phyloP scores from a whole-genome alignment of 306 rosid genomes.

The Adenanthera pavonina region DNA sequence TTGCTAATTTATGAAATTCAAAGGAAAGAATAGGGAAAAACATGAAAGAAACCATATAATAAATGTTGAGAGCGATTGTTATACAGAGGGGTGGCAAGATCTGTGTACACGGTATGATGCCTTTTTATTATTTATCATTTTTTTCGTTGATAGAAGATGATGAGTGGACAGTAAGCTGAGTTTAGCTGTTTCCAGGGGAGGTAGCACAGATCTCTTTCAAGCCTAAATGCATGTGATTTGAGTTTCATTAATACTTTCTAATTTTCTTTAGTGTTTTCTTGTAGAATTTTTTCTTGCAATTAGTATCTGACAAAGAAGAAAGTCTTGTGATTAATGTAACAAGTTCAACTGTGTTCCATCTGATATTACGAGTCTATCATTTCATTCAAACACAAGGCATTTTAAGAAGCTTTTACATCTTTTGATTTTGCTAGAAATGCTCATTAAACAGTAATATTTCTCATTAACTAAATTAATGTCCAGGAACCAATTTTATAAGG shows the following conservation, averaged over 20 bases:
- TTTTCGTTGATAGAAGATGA: background rate
- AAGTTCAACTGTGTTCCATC: background rate
- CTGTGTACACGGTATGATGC: background rate
- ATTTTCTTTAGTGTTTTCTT: background rate
- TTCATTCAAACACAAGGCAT: background rate
- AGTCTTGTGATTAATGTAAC: background rate
- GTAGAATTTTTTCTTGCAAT: background rate
- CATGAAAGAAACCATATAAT: no score
- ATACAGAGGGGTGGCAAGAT: background rate
- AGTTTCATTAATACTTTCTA: background rate
- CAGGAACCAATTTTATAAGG: background rate
- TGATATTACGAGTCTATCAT: background rate
- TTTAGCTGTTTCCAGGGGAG: background rate
- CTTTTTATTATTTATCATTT: background rate
- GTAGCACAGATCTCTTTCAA: background rate
- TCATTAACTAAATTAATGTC: background rate
- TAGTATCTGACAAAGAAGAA: background rate
- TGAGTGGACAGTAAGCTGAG: no score
- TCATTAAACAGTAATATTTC: background rate
- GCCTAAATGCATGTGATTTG: background rate
- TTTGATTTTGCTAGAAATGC: background rate
- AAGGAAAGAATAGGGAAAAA: no score
- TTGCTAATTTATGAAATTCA: no score
- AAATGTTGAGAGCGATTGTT: background rate
- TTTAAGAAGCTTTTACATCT: background rate